Base-by-base conservation (phyloP, 495 filamentous ascomycete genomes). In the Tetracladium marchalianum region DNA sequence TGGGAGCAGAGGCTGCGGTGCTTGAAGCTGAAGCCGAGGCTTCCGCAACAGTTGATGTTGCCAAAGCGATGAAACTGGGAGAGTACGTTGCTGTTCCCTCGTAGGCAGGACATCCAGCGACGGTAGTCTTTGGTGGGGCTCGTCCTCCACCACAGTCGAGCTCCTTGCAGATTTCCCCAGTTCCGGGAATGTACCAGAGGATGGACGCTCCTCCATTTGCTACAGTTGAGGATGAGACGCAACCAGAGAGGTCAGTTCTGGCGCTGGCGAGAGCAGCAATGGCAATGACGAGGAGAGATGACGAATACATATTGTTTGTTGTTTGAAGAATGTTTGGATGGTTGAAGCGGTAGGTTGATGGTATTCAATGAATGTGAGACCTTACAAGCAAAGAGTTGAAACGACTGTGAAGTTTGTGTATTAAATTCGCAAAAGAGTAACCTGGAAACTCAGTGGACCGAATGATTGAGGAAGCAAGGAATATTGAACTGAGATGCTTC, bases 71-170 rank as follows among this genome's bases (percentile, higher is more conserved):
- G 33, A 35, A 51, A n/a, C 16, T 35, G 6, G 49, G 49, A 36
- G 41, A 37, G 34, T 52, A 52, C 4, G 72, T 72, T 17, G 63
- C 73, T 7, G 77, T 80, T 36, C 79, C 79, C 2, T 54, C 57
- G 60, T 84, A 84, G 11, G 47, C 50, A 0, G 69, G 63, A 55
- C 80, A 84, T 7, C 78, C 79, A 1, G 78, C 78, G 22, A 77
- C 71, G 27, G 67, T 67, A 15, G 71, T 74, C 62, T 76, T 82
- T 1, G 73, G 69, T 0, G 80, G 78, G 9, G 77, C 78, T 36
- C 72, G 67, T 17, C 77, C 79, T 44, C 80, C 80, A 24, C 80
- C 80, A 55, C 80, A 83, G 67, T 81, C 77, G 47, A 76, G 65
- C 37, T 72, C 58, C 5, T 65, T 66, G 69, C 78, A 81, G 58